These are phyloP conservation scores for Penicillium cosmopolitanum DNA, from an alignment of 495 filamentous ascomycete species.

Conservation along the genomic window DNA sequence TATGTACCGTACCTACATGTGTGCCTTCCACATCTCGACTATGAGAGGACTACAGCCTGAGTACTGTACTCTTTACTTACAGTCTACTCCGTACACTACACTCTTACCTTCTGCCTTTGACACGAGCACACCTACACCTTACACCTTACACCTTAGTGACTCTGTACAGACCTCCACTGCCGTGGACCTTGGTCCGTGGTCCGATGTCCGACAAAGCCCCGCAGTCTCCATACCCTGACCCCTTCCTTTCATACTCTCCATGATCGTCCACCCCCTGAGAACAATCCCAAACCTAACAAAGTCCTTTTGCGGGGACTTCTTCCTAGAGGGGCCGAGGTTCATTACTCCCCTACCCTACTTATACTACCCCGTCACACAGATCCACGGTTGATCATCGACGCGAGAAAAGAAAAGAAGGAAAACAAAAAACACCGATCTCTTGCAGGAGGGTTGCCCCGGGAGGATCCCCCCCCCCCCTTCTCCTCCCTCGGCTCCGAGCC, in stretches of 20 bases:
- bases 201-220: slow-evolving; percentile 1
- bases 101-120: too few relatives aligned
- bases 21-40: too few relatives aligned
- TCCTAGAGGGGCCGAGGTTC: slow-evolving; percentile 30
- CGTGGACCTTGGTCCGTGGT: background rate
- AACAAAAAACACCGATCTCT: slow-evolving; percentile 12
- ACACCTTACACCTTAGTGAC: too few relatives aligned
- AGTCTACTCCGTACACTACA: slow-evolving; percentile 15
- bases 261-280: slow-evolving; percentile 21
- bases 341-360: slow-evolving; percentile 4
- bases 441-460: slow-evolving; percentile 15
- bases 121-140: too few relatives aligned
- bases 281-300: background rate
- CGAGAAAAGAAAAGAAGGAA: slow-evolving; percentile 7
- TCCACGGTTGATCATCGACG: slow-evolving; percentile 27
- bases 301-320: slow-evolving; percentile 16
- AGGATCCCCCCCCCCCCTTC: slow-evolving; percentile 5
- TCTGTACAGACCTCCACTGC: background rate
- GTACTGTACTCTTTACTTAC: too few relatives aligned
- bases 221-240: slow-evolving; percentile 1
- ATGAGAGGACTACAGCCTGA: too few relatives aligned
- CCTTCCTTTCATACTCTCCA: slow-evolving; percentile 7
- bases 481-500: slow-evolving; percentile 6
- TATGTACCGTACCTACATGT: background rate
- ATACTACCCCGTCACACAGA: slow-evolving; percentile 25